Percentiles rank a stretch among this genome's conserved stretches.
Conservation (phyloP, 208 protist species). For the Leptomonas seymouri region DNA sequence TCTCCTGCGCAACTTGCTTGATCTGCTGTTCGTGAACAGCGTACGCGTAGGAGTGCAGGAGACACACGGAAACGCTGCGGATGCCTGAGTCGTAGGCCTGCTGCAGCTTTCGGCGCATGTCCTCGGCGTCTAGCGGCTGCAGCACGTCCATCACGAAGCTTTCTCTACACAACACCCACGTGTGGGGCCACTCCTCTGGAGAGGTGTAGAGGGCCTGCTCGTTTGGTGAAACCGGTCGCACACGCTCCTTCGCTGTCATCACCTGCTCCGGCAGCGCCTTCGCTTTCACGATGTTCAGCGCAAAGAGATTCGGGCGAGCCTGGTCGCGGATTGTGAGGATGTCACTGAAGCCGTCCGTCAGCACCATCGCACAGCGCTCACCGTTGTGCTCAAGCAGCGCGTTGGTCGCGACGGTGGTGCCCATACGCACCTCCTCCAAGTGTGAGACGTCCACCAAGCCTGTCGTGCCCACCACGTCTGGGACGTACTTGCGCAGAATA, state of each 20-base stretch:
- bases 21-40: conserved; percentile 84
- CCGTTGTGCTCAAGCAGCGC: conserved; percentile 96
- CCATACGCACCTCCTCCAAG: conserved; percentile 95
- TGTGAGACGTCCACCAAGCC: conserved; percentile 62
- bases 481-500: conserved; percentile 69
- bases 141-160: conserved; percentile 75
- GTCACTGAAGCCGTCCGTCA: conserved; percentile 94
- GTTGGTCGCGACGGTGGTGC: conserved; percentile 97
- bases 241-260: conserved; percentile 89
- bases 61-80: conserved; percentile 87
- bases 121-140: conserved; percentile 47
- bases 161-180: conserved; percentile 71
- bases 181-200: conserved; percentile 37
- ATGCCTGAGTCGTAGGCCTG: conserved; percentile 75
- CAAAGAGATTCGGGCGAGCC: conserved; percentile 93
- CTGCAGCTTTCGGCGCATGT: conserved; percentile 48
- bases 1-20: conserved; percentile 73
- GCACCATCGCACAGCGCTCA: conserved; percentile 85
- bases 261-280: conserved; percentile 86
- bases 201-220: conserved; percentile 37
- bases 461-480: conserved; percentile 31
- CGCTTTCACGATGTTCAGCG: conserved; percentile 90
- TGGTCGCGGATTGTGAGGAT: conserved; percentile 95
- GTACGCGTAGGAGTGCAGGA: conserved; percentile 95
- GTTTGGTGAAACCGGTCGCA: conserved; percentile 55